Evolutionary conservation across 192 early-diverging fungal species (phyloP).

Genomic region (Backusella westeae): DNA sequence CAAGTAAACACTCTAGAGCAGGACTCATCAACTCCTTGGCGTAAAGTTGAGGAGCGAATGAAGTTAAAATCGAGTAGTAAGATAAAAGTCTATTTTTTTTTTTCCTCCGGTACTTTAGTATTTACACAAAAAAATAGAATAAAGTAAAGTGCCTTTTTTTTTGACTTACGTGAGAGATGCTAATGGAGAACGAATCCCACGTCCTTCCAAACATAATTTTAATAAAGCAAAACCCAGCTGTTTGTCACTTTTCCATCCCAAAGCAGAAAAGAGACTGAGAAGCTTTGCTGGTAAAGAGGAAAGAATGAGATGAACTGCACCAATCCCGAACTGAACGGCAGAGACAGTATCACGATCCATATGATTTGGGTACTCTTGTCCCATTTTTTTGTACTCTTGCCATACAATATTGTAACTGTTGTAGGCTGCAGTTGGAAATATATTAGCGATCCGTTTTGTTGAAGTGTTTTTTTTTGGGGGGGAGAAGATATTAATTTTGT

Average conservation of each 20-base stretch:
- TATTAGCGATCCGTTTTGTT: background rate
- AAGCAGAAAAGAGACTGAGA: slow-evolving; percentile 41
- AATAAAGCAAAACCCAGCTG: slow-evolving; percentile 48
- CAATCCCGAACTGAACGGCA: slow-evolving; percentile 49
- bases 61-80: slow-evolving; percentile 23
- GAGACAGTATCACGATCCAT: slow-evolving; percentile 51
- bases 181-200: slow-evolving; percentile 48
- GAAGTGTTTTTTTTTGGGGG: background rate
- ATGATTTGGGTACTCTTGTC: slow-evolving; percentile 35
- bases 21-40: slow-evolving; percentile 12
- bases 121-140: background rate
- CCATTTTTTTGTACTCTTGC: slow-evolving; percentile 51
- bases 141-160: background rate
- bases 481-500: background rate
- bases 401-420: slow-evolving; percentile 50
- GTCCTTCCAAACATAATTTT: slow-evolving; percentile 39
- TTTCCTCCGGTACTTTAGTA: background rate
- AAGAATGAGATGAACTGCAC: slow-evolving; percentile 41
- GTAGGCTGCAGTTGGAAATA: slow-evolving; percentile 31
- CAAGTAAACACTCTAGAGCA: slow-evolving; percentile 15
- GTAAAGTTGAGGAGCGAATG: slow-evolving; percentile 26
- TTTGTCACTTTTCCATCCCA: slow-evolving; percentile 51
- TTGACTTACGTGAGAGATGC: slow-evolving; percentile 49
- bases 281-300: slow-evolving; percentile 47
- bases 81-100: slow-evolving; percentile 21